A percentile compares a stretch with the other conserved stretches of the same genome.
Evolutionary conservation across 495 filamentous ascomycete species (phyloP).

Genomic region (Talaromyces ruber): DNA sequence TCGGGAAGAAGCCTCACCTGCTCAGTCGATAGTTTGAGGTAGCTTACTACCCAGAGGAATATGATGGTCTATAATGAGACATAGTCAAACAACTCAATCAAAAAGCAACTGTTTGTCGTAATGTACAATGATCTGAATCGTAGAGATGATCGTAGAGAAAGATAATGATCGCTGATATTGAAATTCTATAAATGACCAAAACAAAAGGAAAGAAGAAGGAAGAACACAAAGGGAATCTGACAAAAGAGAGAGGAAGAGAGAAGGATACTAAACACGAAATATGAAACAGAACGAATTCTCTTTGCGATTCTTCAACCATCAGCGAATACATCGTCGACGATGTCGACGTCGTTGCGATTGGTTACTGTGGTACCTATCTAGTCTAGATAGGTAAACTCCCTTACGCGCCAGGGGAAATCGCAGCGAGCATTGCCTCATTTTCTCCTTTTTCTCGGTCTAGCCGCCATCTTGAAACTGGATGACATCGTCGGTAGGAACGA

Average conservation of each 20-base stretch:
- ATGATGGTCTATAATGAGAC: neutral
- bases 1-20: neutral
- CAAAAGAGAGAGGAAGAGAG: neutral
- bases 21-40: neutral
- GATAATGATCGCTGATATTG: neutral
- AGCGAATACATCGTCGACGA: neutral
- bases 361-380: neutral
- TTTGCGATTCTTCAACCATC: neutral
- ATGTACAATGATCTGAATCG: neutral
- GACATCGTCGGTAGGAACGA: constrained; percentile 9
- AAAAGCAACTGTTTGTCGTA: neutral
- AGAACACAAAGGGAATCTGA: neutral
- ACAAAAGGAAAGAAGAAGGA: neutral
- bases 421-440: neutral
- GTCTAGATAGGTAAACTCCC: neutral
- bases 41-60: constrained; percentile 3
- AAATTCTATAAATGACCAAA: neutral
- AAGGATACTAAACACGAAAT: neutral
- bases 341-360: neutral
- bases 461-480: constrained; percentile 31
- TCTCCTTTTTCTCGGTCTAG: constrained; percentile 9
- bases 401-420: constrained; percentile 3
- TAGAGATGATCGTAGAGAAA: neutral
- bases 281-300: neutral
- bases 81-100: neutral